phyloP scores from a whole-genome alignment of 371 early-diverging fungal genomes.

The Zychaea mexicana region DNA sequence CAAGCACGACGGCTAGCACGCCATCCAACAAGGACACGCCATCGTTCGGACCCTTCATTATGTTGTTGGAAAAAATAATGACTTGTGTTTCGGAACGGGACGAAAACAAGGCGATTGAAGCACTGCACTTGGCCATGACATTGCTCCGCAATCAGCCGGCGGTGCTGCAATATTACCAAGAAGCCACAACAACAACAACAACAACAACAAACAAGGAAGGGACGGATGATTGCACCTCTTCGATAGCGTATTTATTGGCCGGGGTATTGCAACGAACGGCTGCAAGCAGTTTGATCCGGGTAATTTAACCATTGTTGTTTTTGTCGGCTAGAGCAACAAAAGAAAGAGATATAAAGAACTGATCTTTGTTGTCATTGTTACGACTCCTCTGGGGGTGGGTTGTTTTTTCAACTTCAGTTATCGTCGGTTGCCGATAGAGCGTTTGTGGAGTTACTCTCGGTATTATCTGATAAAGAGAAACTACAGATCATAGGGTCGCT shows the following conservation, averaged over 20 bases:
- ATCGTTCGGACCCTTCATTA: not conserved
- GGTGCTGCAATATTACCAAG: constrained; percentile 7
- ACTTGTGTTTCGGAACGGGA: not conserved
- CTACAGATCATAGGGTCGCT: not conserved
- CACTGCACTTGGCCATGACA: constrained; percentile 4
- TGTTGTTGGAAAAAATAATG: not conserved
- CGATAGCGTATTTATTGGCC: constrained; percentile 7
- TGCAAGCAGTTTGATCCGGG: not conserved
- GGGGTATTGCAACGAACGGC: not conserved
- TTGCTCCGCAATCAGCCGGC: constrained; percentile 10
- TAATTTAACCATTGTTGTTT: not conserved
- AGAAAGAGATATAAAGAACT: not conserved
- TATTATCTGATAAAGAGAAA: not conserved
- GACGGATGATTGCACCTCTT: not conserved
- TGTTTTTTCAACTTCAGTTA: too few species aligned
- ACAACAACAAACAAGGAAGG: not conserved
- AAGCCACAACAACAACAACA: not conserved
- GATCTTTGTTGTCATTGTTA: not conserved
- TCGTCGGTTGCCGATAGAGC: not conserved
- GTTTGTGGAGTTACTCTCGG: not conserved
- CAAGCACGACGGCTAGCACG: not conserved
- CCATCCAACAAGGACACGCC: not conserved
- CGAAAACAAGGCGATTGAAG: not conserved
- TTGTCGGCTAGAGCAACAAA: not conserved
- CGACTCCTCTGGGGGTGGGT: too few species aligned